Evolutionary conservation across 2,329 filamentous ascomycete species (phyloP), one percentile per base, ranked within the genome.

Genomic region (Colletotrichum chrysophilum): DNA sequence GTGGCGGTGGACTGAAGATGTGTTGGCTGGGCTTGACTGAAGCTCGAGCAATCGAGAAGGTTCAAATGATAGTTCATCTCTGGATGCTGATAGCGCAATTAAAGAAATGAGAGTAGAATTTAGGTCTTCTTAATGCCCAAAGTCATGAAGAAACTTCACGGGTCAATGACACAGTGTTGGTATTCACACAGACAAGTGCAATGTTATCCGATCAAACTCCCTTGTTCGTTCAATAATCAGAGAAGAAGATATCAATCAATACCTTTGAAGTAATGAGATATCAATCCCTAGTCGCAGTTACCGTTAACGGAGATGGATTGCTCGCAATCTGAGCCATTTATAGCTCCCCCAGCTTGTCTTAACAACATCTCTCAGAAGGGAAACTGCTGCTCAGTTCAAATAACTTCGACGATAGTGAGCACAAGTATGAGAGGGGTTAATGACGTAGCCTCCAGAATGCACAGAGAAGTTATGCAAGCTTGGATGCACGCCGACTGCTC

Each of bases 1-100:
- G 74, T 87, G 85, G 85, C 78, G 82, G 26, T 87, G 85, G 84
- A 86, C 85, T 10, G 78, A 83, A 43, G 76, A 77, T 30, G 79
- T 66, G 6, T 34, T 76, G 70, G 60, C 16, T 1, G 48, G 52
- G 21, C 68, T 71, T 26, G 64, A 73, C 26, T 68, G 43, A 68
- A 18, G 18, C 18, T 52, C 6, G 12, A 52, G 43, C 3, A 21
- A 4, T 52, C 21, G n/a, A 21, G 6, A 52, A 21, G 43, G 10
- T 7, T 13, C n/a, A 21, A 12, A 21, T 21, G 5, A 4, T 6
- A 4, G 5, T 13, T 52, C 9, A 52, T 6, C 4, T 52, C 10
- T 13, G 5, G 6, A 52, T 7, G 3, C 10, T 21, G 10, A 52
- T 52, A 0, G 10, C 21, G 2, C 3, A 10, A 48, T 10, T 12